Percentiles rank a stretch among this genome's conserved stretches.
Conservation (phyloP, 805 yeast species). For the Henningerozyma blattae region DNA sequence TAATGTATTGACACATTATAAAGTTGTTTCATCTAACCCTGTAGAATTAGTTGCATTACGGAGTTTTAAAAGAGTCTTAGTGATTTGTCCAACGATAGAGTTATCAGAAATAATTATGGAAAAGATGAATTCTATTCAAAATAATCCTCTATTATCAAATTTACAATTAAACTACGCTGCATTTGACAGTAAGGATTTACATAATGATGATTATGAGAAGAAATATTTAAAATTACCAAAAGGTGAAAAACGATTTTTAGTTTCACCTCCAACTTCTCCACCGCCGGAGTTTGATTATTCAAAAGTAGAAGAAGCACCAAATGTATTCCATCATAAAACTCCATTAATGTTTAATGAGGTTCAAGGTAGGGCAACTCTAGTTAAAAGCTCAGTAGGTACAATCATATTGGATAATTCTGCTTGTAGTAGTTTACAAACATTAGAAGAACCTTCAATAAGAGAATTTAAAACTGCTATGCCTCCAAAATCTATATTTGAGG, state of each 20-base stretch:
- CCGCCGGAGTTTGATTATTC: constrained; percentile 31
- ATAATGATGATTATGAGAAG: constrained; percentile 2
- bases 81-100: constrained; percentile 10
- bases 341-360: background rate
- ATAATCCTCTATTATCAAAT: background rate
- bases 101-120: constrained; percentile 1
- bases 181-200: no score
- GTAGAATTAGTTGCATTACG: constrained; percentile 15
- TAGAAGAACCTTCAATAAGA: background rate
- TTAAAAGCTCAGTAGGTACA: constrained; percentile 10
- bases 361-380: constrained; percentile 2
- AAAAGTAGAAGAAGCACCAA: constrained; percentile 27
- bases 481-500: constrained; percentile 29
- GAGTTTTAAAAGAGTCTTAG: constrained; percentile 12
- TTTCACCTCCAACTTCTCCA: constrained; percentile 33
- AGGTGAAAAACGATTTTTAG: constrained; percentile 24
- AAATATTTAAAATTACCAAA: constrained; percentile 25
- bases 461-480: constrained; percentile 26
- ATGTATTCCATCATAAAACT: background rate
- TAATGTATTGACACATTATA: constrained; percentile 6
- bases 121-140: constrained; percentile 1
- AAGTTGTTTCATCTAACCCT: constrained; percentile 9
- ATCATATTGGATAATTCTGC: constrained; percentile 14
- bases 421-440: background rate
- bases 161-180: constrained; percentile 10